These are phyloP conservation scores for Solanum ossicruentum DNA, from an alignment of 257 asterid genomes.

Conservation along the genomic window DNA sequence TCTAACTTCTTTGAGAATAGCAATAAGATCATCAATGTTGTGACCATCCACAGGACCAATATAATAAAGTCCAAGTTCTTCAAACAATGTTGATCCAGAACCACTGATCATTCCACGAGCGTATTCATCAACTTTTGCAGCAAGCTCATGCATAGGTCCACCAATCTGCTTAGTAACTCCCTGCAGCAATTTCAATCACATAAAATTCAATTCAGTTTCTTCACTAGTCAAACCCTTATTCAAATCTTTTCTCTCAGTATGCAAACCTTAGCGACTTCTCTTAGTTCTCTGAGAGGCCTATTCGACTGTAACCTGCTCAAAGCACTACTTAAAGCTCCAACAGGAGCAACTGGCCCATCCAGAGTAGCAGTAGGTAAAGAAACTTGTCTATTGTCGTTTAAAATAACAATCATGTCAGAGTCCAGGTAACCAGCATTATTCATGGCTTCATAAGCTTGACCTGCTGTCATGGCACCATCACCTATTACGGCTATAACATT, in stretches of 20 bases:
- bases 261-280: conserved; percentile 91
- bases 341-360: conserved; percentile 83
- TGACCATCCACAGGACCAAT: conserved; percentile 98
- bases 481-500: conserved; percentile 80
- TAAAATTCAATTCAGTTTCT: neutral
- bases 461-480: conserved; percentile 98
- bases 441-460: conserved; percentile 97
- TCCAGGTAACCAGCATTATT: conserved; percentile 92
- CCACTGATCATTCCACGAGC: conserved; percentile 97
- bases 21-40: conserved; percentile 63
- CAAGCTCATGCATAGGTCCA: conserved; percentile 91
- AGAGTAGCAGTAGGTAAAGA: conserved; percentile 88
- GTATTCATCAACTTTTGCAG: conserved; percentile 93
- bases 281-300: conserved; percentile 76
- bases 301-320: conserved; percentile 81
- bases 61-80: conserved; percentile 90
- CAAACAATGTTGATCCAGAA: conserved; percentile 80
- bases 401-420: conserved; percentile 92
- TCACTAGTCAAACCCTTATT: neutral
- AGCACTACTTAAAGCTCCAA: conserved; percentile 87
- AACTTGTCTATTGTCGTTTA: conserved; percentile 93
- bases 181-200: conserved; percentile 31
- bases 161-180: conserved; percentile 95
- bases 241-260: neutral
- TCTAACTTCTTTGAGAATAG: conserved; percentile 84